Percentiles rank a stretch among this genome's conserved stretches.
Evolutionary conservation across 805 yeast genomes (phyloP).

Genomic region (Brettanomyces naardenensis): DNA sequence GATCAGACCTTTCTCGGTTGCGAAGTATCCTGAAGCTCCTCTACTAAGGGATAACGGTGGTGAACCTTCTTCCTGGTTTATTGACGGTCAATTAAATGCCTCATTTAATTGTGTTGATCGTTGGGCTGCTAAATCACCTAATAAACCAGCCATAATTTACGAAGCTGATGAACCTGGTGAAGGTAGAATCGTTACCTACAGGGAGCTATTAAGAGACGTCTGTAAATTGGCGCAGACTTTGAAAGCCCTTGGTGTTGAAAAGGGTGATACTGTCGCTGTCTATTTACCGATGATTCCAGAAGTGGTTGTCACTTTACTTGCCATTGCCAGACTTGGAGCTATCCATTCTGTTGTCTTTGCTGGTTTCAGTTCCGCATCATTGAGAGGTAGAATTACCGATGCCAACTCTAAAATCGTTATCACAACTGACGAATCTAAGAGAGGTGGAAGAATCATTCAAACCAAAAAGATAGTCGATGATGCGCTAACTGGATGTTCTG

Average conservation of each 20-base stretch:
- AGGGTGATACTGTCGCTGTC: constrained; percentile 85
- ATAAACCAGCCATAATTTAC: constrained; percentile 66
- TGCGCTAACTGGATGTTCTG: constrained; percentile 58
- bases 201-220: constrained; percentile 63
- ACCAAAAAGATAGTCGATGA: constrained; percentile 80
- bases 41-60: constrained; percentile 40
- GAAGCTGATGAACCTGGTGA: constrained; percentile 76
- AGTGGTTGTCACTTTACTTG: constrained; percentile 67
- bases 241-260: constrained; percentile 55
- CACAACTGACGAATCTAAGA: constrained; percentile 74
- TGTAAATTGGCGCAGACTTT: constrained; percentile 66
- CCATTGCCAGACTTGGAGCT: constrained; percentile 76
- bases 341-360: constrained; percentile 82
- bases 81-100: constrained; percentile 75
- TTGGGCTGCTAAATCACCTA: constrained; percentile 64
- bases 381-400: constrained; percentile 63
- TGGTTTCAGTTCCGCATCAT: constrained; percentile 69
- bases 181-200: constrained; percentile 55
- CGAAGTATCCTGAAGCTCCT: constrained; percentile 34
- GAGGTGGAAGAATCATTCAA: constrained; percentile 78
- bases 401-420: constrained; percentile 67
- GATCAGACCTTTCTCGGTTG: constrained; percentile 41
- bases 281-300: constrained; percentile 84
- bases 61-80: constrained; percentile 61
- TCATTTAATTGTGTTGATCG: constrained; percentile 77